Evolutionary conservation across 2,329 filamentous ascomycete species (phyloP).

Genomic region (Sporothrix protearum): DNA sequence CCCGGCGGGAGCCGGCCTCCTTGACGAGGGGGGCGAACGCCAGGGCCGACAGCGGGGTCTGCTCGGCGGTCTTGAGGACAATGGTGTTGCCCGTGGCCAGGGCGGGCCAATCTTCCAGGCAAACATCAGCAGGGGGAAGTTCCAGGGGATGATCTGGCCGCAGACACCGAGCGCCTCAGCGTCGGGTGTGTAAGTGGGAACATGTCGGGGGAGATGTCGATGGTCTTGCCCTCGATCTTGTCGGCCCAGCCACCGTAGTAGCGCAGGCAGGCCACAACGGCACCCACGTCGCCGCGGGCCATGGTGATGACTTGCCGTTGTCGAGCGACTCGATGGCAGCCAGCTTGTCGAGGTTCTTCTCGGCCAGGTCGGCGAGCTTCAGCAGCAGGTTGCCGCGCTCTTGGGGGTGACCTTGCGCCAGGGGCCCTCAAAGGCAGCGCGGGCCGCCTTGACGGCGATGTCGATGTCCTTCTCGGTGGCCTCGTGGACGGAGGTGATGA

Average conservation of each 20-base stretch:
- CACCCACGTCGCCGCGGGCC: slow-evolving; percentile 70
- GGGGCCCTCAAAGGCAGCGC: slow-evolving; percentile 74
- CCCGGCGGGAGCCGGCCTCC: slow-evolving; percentile 76
- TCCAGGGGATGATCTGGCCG: slow-evolving; percentile 87
- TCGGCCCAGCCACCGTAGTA: slow-evolving; percentile 91
- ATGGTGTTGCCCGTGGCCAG: slow-evolving; percentile 69
- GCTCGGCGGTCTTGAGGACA: slow-evolving; percentile 72
- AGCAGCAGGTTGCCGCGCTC: slow-evolving; percentile 65
- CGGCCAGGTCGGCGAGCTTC: slow-evolving; percentile 75
- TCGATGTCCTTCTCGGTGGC: slow-evolving; percentile 83
- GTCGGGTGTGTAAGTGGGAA: slow-evolving; percentile 82
- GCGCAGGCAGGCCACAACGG: slow-evolving; percentile 67
- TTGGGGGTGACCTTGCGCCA: slow-evolving; percentile 69
- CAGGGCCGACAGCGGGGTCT: slow-evolving; percentile 68
- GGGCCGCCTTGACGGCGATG: slow-evolving; percentile 77
- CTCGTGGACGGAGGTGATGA: slow-evolving; percentile 78
- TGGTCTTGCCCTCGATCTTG: slow-evolving; percentile 85
- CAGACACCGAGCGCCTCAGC: slow-evolving; percentile 78
- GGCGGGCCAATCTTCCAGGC: slow-evolving; percentile 77
- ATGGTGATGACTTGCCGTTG: slow-evolving; percentile 77
- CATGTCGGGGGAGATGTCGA: slow-evolving; percentile 72
- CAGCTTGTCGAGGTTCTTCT: slow-evolving; percentile 73
- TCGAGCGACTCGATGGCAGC: slow-evolving; percentile 82
- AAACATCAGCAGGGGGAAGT: slow-evolving; percentile 78
- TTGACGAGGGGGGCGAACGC: slow-evolving; percentile 63